Percentiles rank a stretch among this genome's conserved stretches.
These are phyloP conservation scores for Debaryomyces prosopidis DNA, from an alignment of 805 yeast genomes.

Conservation along the genomic window DNA sequence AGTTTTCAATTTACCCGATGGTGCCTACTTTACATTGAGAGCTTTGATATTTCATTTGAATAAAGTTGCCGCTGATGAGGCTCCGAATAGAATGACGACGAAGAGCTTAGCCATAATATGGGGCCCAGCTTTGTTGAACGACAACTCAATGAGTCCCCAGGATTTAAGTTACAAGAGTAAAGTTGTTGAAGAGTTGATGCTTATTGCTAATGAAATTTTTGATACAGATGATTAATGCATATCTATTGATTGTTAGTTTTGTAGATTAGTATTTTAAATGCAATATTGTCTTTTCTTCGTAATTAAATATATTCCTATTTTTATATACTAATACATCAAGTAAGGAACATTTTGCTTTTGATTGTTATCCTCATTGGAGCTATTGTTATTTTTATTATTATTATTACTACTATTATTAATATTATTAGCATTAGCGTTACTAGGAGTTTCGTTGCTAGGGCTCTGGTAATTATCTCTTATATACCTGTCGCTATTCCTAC, in stretches of 20 bases:
- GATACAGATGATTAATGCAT: slow-evolving; percentile 33
- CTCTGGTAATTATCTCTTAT: slow-evolving; percentile 1
- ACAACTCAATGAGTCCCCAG: slow-evolving; percentile 61
- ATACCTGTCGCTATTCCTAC: slow-evolving; percentile 3
- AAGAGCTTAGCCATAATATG: slow-evolving; percentile 85
- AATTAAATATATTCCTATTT: not conserved
- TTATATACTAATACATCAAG: slow-evolving; percentile 17
- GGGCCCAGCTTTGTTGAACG: slow-evolving; percentile 87
- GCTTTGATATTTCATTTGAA: slow-evolving; percentile 83
- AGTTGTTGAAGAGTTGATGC: slow-evolving; percentile 80
- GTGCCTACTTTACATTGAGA: slow-evolving; percentile 89
- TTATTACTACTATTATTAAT: slow-evolving; percentile 1
- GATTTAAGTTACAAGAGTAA: slow-evolving; percentile 75
- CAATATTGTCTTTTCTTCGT: not conserved
- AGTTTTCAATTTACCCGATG: slow-evolving; percentile 89
- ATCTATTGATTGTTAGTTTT: not conserved
- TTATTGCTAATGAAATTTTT: slow-evolving; percentile 77
- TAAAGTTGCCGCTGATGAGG: slow-evolving; percentile 63
- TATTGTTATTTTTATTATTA: not conserved
- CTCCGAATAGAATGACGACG: slow-evolving; percentile 75
- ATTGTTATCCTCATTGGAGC: slow-evolving; percentile 2
- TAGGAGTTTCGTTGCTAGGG: slow-evolving; percentile 1
- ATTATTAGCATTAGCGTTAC: slow-evolving; percentile 1
- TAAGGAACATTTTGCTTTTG: slow-evolving; percentile 11
- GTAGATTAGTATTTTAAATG: not conserved